These are phyloP conservation scores for Eleusine coracana DNA, from an alignment of 176 grass and related monocot genomes.

Conservation along the genomic window DNA sequence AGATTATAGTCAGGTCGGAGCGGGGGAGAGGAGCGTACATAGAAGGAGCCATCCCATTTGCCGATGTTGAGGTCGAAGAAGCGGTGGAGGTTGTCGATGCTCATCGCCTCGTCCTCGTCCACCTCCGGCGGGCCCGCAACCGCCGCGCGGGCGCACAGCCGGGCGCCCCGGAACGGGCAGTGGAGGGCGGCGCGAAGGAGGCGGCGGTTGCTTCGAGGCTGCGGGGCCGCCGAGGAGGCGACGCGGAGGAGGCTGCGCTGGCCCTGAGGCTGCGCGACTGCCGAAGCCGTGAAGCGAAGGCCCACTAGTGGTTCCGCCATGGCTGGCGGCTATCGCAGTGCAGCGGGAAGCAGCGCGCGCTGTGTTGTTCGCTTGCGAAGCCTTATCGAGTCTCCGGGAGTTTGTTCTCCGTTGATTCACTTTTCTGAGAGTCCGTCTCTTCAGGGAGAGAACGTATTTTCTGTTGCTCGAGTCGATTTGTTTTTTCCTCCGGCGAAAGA, in stretches of 20 bases:
- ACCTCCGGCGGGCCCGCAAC: conserved; percentile 47
- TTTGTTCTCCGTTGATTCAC: background rate
- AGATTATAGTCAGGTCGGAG: background rate
- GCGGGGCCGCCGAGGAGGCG: background rate
- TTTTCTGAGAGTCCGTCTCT: background rate
- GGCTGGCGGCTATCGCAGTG: conserved; percentile 5
- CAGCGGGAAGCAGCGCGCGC: background rate
- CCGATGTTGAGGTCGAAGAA: conserved; percentile 84
- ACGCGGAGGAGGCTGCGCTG: conserved; percentile 20
- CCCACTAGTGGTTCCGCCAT: conserved; percentile 68
- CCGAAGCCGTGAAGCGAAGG: conserved; percentile 24
- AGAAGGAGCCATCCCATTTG: conserved; percentile 84
- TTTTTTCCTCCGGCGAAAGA: background rate
- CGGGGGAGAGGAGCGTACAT: conserved; percentile 36
- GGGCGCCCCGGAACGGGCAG: conserved; percentile 11
- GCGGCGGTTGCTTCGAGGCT: background rate
- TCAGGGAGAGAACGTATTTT: background rate
- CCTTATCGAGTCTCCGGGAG: conserved; percentile 54
- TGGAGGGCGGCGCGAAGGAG: background rate
- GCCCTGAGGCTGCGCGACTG: background rate
- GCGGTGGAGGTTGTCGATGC: conserved; percentile 68
- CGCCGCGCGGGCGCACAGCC: conserved; percentile 41
- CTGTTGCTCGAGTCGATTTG: background rate
- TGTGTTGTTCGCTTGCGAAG: background rate
- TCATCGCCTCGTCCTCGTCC: conserved; percentile 68